These are phyloP conservation scores for Wilcoxina mikolae DNA, from an alignment of 495 filamentous ascomycete species.

Conservation along the genomic window DNA sequence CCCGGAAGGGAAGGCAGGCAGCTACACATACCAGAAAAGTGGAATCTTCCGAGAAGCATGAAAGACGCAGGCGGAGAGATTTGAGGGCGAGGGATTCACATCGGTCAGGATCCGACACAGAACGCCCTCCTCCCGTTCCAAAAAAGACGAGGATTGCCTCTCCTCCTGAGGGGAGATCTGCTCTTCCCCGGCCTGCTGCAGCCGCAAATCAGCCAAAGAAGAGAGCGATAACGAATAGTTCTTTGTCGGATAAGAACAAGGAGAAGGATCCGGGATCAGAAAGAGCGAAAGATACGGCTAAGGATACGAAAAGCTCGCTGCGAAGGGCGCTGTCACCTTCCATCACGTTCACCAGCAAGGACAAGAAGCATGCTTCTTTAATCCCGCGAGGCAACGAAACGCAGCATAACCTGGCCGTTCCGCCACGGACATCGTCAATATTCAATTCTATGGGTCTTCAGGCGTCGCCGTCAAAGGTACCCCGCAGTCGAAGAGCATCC, in stretches of 20 bases:
- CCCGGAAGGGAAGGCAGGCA: background rate
- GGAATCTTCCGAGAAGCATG: background rate
- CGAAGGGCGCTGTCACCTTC: conserved; percentile 4
- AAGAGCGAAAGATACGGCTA: conserved; percentile 15
- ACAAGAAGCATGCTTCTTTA: background rate
- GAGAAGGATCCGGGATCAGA: conserved; percentile 1
- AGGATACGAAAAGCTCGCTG: conserved; percentile 7
- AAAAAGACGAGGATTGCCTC: background rate
- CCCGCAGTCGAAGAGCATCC: background rate
- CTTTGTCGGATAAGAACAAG: background rate
- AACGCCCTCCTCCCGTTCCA: background rate
- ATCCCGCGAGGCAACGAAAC: background rate
- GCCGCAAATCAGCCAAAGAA: conserved; percentile 9
- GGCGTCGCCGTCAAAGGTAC: background rate
- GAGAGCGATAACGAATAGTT: background rate
- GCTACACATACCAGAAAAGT: background rate
- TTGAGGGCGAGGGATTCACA: conserved; percentile 9
- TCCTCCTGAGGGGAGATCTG: background rate
- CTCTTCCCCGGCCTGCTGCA: background rate
- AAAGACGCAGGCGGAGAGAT: conserved; percentile 7
- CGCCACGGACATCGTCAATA: background rate
- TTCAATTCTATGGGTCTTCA: background rate
- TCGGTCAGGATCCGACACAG: conserved; percentile 1
- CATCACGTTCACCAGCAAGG: background rate
- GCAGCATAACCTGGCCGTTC: conserved; percentile 1